Evolutionary conservation across 768 basidiomycete species (phyloP), one percentile per base, ranked within the genome.

Genomic region (Thelephora aurantiotincta): DNA sequence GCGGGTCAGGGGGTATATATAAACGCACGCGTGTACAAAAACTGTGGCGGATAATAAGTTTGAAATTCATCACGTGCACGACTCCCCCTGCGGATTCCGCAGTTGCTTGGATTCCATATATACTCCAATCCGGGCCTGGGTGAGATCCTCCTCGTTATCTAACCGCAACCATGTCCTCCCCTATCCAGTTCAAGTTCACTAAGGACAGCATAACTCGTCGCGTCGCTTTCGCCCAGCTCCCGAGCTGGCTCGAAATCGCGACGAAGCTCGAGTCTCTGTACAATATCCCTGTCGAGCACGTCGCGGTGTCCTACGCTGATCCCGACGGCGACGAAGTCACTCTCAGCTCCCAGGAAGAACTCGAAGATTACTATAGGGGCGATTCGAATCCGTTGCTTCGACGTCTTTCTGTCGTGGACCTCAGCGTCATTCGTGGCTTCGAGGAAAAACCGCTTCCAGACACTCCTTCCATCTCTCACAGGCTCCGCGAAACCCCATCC

Each of bases 311-410:
- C 30, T 89, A 90, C 60, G 50, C 79, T 44, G 87, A 90, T 60
- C 58, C 60, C 30, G 85, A 89, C 56, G 72, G 74, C 35, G 87
- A 89, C 57, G 75, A 80, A 50, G 76, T 90, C 51, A 88, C 85
- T 11, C 67, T 88, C 48, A 83, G 75, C 61, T 76, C 85, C 3
- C 70, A 85, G 47, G 78, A 79, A 33, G 87, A 90, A 60, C 73
- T 89, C n/a, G 70, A 72, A 47, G 84, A 88, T 50, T 84, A 73
- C 58, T 87, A 82, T 58, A 55, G 58, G 23, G 64, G 49, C 48
- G 62, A 52, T 52, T 34, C 50, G 16, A 52, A 55, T 16, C 42
- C 50, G 20, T 65, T 80, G 63, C 26, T 30, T 30, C 26, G 26
- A 30, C 82, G 76, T 62, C 75, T 90, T 54, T 63, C 62, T 16